phyloP scores from a whole-genome alignment of 768 basidiomycete species.

The Boletales sp. region DNA sequence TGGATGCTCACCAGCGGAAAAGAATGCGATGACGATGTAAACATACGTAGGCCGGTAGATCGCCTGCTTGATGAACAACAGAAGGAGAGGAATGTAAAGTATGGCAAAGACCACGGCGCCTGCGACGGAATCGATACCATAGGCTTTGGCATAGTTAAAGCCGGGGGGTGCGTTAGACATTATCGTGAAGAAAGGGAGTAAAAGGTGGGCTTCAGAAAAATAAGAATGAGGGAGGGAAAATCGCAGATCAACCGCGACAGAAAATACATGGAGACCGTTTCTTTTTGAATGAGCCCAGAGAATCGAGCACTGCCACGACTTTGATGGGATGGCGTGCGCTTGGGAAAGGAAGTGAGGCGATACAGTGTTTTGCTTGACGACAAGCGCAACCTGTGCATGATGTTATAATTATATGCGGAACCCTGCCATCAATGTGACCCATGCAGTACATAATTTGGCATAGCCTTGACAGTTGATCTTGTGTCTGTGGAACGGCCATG shows the following conservation, averaged over 20 bases:
- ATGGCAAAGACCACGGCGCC: constrained; percentile 31
- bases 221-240: background rate
- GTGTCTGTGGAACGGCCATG: no score
- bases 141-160: constrained; percentile 21
- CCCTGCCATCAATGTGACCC: no score
- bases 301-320: constrained; percentile 8
- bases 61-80: constrained; percentile 18
- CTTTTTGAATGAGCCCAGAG: constrained; percentile 13
- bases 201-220: background rate
- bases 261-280: background rate
- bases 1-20: constrained; percentile 24
- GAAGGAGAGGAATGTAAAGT: constrained; percentile 26
- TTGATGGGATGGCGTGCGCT: background rate
- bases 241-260: constrained; percentile 21
- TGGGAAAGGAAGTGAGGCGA: background rate
- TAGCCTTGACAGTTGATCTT: no score
- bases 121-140: constrained; percentile 30
- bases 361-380: background rate
- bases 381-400: no score
- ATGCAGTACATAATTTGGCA: no score
- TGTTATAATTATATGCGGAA: no score
- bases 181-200: background rate
- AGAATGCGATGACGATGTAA: constrained; percentile 26
- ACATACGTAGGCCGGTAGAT: constrained; percentile 26
- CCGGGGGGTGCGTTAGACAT: constrained; percentile 17